Evolutionary conservation across 306 rosid species (phyloP).

Genomic region (Neltuma alba): DNA sequence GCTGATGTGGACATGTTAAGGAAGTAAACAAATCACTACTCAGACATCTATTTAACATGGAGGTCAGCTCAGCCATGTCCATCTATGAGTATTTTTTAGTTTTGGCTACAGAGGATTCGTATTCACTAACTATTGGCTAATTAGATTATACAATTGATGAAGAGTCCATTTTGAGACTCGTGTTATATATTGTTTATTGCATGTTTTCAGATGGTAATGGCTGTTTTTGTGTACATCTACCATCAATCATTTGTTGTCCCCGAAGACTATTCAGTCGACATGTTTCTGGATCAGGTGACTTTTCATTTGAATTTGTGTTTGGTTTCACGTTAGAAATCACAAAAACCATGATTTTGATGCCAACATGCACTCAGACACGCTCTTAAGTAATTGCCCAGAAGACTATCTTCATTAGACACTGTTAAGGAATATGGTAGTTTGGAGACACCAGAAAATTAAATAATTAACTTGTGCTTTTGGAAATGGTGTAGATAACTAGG

Average conservation of each 20-base stretch:
- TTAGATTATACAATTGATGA: slow-evolving; percentile 12
- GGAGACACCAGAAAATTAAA: neutral
- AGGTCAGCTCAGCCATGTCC: neutral
- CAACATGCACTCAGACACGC: no score
- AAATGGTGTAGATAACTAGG: slow-evolving; percentile 61
- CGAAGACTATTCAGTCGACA: slow-evolving; percentile 76
- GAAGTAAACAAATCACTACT: neutral
- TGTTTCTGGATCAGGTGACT: slow-evolving; percentile 75
- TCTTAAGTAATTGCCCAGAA: neutral
- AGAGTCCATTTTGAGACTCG: neutral
- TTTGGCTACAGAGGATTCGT: neutral
- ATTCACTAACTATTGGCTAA: neutral
- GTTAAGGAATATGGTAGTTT: neutral
- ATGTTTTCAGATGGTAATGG: slow-evolving; percentile 93
- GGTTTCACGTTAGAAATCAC: no score
- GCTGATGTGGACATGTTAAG: neutral
- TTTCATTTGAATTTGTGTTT: neutral
- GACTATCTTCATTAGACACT: neutral
- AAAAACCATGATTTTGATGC: no score
- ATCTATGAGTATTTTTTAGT: neutral
- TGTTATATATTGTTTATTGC: slow-evolving; percentile 8
- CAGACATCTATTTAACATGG: neutral
- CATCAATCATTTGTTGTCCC: slow-evolving; percentile 76
- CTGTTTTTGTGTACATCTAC: slow-evolving; percentile 91
- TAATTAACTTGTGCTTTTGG: neutral